These are phyloP conservation scores for Cryomyces minteri DNA, from an alignment of 495 filamentous ascomycete species.

Conservation along the genomic window DNA sequence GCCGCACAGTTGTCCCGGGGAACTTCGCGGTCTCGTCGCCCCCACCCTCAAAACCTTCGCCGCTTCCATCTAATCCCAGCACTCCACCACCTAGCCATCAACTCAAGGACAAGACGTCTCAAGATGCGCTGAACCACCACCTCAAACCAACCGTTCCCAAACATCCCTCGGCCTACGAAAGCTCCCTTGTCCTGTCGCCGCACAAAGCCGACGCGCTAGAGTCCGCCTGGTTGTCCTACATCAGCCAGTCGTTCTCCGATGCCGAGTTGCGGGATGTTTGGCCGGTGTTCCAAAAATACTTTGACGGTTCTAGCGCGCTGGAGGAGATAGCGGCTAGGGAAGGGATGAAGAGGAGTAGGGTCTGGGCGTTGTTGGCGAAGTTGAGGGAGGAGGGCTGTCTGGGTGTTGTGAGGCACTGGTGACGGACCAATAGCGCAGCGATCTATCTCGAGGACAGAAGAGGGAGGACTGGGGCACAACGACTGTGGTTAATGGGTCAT, in stretches of 20 bases:
- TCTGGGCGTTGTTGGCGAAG: slow-evolving; percentile 44
- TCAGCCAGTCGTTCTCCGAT: background rate
- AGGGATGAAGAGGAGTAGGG: slow-evolving; percentile 66
- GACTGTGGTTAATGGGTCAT: no score
- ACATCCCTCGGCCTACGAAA: background rate
- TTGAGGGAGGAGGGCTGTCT: slow-evolving; percentile 35
- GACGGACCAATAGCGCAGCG: background rate
- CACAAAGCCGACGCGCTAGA: slow-evolving; percentile 40
- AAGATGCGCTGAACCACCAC: no score
- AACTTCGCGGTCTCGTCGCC: background rate
- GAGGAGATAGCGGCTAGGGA: slow-evolving; percentile 74
- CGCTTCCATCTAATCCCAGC: background rate
- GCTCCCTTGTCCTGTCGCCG: slow-evolving; percentile 28
- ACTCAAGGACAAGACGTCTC: background rate
- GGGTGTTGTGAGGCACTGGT: slow-evolving; percentile 39
- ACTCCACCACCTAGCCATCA: background rate
- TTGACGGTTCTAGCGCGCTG: slow-evolving; percentile 71
- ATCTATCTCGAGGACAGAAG: no score
- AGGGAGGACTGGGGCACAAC: no score
- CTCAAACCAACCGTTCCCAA: no score
- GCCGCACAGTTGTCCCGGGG: background rate
- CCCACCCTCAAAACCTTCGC: background rate
- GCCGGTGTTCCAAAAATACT: slow-evolving; percentile 50
- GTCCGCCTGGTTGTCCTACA: slow-evolving; percentile 38
- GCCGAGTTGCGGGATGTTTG: slow-evolving; percentile 26